Conservation (phyloP, 495 filamentous ascomycete species). For the Letharia columbiana region DNA sequence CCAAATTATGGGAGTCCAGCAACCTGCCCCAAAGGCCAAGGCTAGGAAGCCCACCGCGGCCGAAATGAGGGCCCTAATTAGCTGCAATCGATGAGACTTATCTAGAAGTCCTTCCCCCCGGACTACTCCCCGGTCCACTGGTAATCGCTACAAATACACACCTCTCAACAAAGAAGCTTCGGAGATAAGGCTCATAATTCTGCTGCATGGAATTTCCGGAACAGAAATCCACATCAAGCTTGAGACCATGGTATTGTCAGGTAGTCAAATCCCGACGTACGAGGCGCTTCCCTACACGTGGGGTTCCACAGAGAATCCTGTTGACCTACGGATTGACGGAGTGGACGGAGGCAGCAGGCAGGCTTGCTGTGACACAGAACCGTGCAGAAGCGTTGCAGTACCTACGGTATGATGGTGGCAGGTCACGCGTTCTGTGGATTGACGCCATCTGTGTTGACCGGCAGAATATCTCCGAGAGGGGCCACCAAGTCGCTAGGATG, state of each 20-base stretch:
- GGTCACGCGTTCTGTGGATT: neutral
- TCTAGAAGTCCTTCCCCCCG: too few relatives aligned
- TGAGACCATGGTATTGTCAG: neutral
- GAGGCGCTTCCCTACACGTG: neutral
- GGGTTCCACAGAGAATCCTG: neutral
- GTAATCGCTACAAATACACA: neutral
- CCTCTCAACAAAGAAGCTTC: neutral
- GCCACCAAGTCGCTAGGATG: slow-evolving; percentile 5
- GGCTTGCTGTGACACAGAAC: neutral
- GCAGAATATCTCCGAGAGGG: neutral
- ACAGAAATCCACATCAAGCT: neutral
- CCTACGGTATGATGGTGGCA: neutral
- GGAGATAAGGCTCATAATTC: neutral
- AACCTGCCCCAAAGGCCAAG: too few relatives aligned
- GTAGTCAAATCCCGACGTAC: neutral
- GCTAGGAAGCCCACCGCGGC: too few relatives aligned
- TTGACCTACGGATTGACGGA: neutral
- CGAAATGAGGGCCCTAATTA: too few relatives aligned
- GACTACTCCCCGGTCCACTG: too few relatives aligned
- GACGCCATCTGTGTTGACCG: slow-evolving; percentile 4
- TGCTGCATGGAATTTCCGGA: neutral
- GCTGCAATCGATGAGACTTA: too few relatives aligned
- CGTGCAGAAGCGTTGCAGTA: neutral
- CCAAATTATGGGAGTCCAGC: too few relatives aligned
- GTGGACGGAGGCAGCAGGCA: too few relatives aligned